A percentile compares a stretch with the other conserved stretches of the same genome.
Evolutionary conservation across 2,329 filamentous ascomycete species (phyloP).

Genomic region (Ambrosiella xylebori): DNA sequence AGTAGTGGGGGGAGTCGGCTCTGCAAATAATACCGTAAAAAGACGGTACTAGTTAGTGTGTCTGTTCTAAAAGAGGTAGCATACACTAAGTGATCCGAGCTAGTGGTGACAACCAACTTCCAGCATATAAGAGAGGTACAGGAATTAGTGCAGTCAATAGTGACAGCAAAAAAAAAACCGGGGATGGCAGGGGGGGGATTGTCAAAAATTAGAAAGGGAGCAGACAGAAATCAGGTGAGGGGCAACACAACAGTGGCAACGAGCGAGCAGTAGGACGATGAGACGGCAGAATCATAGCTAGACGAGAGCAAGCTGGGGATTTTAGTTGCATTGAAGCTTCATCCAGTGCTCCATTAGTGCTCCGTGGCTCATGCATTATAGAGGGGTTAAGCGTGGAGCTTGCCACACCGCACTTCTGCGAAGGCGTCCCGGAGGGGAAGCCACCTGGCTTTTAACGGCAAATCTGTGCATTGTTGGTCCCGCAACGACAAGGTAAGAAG

Average conservation of each 20-base stretch:
- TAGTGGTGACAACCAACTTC: not conserved
- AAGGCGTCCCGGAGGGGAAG: not conserved
- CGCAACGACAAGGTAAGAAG: too few relatives aligned
- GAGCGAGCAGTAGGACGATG: not conserved
- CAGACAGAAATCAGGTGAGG: not conserved
- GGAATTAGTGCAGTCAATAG: not conserved
- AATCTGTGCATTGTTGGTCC: not conserved
- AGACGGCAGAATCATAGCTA: not conserved
- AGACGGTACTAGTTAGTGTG: constrained; percentile 14
- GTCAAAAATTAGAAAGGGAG: not conserved
- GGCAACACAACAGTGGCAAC: not conserved
- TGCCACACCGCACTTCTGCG: constrained; percentile 11
- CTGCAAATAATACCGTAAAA: not conserved
- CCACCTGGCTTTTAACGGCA: not conserved
- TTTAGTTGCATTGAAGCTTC: constrained; percentile 3
- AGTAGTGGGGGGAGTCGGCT: constrained; percentile 1
- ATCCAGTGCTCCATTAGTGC: constrained; percentile 11
- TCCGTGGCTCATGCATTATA: constrained; percentile 13
- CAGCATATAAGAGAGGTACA: not conserved
- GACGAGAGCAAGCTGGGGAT: not conserved
- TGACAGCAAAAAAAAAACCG: not conserved
- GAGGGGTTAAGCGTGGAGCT: constrained; percentile 13
- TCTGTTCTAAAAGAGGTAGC: not conserved
- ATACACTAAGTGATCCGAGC: not conserved
- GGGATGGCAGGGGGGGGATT: not conserved